Conservation (phyloP, 495 filamentous ascomycete species). For the Penicillium tannophilum region DNA sequence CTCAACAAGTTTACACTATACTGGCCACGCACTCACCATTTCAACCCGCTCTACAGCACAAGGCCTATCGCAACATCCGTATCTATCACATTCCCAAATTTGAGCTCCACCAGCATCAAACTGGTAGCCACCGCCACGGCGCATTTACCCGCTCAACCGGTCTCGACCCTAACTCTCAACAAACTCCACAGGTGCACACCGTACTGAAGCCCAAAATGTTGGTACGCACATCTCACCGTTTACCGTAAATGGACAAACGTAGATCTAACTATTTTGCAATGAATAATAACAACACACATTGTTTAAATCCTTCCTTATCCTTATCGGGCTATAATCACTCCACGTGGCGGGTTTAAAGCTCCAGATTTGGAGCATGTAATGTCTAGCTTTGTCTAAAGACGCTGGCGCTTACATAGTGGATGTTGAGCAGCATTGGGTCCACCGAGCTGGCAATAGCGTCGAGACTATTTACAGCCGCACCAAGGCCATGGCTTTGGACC, state of each 20-base stretch:
- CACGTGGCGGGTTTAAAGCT: background rate
- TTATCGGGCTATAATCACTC: background rate
- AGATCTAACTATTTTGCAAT: background rate
- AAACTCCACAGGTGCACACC: background rate
- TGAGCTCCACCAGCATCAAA: background rate
- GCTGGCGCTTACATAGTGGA: slow-evolving; percentile 9
- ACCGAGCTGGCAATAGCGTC: slow-evolving; percentile 15
- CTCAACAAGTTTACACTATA: no score
- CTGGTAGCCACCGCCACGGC: background rate
- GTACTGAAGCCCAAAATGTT: background rate
- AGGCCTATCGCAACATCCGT: background rate
- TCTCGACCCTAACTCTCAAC: background rate
- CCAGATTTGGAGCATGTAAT: background rate
- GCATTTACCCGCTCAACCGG: background rate
- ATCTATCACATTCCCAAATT: background rate
- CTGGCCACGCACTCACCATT: no score
- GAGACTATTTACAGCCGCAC: slow-evolving; percentile 10
- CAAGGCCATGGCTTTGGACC: slow-evolving; percentile 6
- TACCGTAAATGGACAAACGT: background rate
- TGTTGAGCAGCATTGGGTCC: slow-evolving; percentile 5
- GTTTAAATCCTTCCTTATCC: background rate
- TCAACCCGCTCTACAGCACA: no score
- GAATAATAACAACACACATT: background rate
- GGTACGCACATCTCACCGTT: background rate
- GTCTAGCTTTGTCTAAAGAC: background rate